Conservation (phyloP, 2,329 filamentous ascomycete genomes). For the Pseudogymnoascus destructans region DNA sequence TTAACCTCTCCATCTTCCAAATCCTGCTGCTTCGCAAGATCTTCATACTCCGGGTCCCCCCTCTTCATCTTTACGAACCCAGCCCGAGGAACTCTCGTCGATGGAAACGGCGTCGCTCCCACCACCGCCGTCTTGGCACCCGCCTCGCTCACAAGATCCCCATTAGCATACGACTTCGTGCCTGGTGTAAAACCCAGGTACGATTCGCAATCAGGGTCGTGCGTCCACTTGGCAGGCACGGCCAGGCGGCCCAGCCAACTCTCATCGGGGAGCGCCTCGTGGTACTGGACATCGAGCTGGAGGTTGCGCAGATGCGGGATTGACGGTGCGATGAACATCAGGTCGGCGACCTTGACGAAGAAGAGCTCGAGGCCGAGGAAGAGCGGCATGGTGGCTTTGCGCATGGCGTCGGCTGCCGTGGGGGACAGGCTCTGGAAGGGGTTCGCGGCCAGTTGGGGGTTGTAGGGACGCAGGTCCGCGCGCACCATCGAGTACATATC, state of each 20-base stretch:
- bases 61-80: conserved; percentile 36
- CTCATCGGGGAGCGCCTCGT: conserved; percentile 30
- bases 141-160: conserved; percentile 39
- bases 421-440: background rate
- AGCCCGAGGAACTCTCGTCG: conserved; percentile 38
- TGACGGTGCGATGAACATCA: conserved; percentile 44
- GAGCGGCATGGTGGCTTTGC: conserved; percentile 10
- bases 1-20: background rate
- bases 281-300: conserved; percentile 44
- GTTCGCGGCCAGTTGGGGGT: conserved; percentile 35
- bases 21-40: conserved; percentile 39
- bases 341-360: conserved; percentile 54
- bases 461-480: conserved; percentile 38
- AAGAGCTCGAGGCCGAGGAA: conserved; percentile 48
- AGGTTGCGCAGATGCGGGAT: conserved; percentile 45
- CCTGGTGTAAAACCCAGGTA: conserved; percentile 42
- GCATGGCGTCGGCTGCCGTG: conserved; percentile 33
- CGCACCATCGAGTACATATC: conserved; percentile 42
- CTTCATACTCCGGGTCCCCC: conserved; percentile 41
- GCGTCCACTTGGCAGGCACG: conserved; percentile 38
- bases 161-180: conserved; percentile 46
- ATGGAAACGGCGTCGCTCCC: conserved; percentile 41
- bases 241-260: conserved; percentile 12
- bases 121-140: conserved; percentile 34
- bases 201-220: conserved; percentile 41